Conservation (phyloP, 139 green algal genomes). For the Coccomyxa sp. region DNA sequence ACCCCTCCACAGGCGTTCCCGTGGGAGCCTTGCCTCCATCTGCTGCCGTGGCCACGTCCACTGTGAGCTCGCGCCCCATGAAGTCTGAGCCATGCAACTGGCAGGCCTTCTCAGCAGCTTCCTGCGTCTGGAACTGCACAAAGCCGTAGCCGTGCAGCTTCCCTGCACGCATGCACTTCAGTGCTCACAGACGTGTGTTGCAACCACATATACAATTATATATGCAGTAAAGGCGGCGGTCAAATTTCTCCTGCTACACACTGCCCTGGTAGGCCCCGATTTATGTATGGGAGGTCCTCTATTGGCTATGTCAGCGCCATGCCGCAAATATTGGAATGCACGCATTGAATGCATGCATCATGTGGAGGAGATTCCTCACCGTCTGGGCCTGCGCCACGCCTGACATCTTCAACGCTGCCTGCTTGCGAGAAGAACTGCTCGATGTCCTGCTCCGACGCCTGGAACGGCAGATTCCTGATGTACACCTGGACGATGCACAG, state of each 20-base stretch:
- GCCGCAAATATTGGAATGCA: no score
- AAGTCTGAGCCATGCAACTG: slow-evolving; percentile 49
- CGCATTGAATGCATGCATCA: background rate
- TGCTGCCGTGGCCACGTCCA: slow-evolving; percentile 33
- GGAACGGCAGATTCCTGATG: slow-evolving; percentile 72
- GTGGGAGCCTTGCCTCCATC: background rate
- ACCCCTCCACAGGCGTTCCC: slow-evolving; percentile 64
- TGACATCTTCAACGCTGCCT: slow-evolving; percentile 58
- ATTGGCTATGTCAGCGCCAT: no score
- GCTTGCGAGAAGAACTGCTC: slow-evolving; percentile 59
- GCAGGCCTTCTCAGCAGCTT: slow-evolving; percentile 45
- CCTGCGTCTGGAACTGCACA: slow-evolving; percentile 57
- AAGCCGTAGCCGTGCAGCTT: slow-evolving; percentile 52
- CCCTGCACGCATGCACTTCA: slow-evolving; percentile 26
- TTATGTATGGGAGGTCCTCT: no score
- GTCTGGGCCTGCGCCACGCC: slow-evolving; percentile 31
- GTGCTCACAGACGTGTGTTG: no score
- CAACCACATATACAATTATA: no score
- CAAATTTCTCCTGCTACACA: no score
- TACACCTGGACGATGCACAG: no score
- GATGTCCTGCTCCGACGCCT: slow-evolving; percentile 60
- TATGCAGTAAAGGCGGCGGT: no score
- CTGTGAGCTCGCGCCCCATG: slow-evolving; percentile 49
- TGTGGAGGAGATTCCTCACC: slow-evolving; percentile 3
- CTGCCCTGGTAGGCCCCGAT: no score